A percentile compares a stretch with the other conserved stretches of the same genome.
phyloP scores from a whole-genome alignment of 148 eudicot genomes.

The Drosera capensis region DNA sequence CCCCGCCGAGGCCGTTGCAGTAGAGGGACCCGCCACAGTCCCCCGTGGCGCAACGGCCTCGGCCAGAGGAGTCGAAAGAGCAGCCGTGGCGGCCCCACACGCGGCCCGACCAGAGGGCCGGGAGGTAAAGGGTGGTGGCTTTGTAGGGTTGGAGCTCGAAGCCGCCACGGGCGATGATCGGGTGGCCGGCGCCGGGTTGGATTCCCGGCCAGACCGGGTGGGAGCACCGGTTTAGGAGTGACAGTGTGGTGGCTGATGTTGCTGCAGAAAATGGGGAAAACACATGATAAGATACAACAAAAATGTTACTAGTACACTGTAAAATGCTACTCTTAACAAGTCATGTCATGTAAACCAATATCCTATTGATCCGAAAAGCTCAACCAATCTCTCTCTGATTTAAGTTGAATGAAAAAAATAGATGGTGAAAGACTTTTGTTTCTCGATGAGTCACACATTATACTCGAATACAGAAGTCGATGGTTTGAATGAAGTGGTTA shows the following conservation, averaged over 20 bases:
- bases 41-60: constrained; percentile 75
- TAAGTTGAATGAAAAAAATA: no score
- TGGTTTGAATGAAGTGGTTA: no score
- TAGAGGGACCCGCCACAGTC: constrained; percentile 77
- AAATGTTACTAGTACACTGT: no score
- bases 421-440: no score
- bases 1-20: constrained; percentile 81
- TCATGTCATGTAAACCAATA: no score
- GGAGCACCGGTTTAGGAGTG: constrained; percentile 55
- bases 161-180: constrained; percentile 72
- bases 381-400: no score
- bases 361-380: no score
- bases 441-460: no score
- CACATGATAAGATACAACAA: no score
- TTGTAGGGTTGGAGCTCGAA: constrained; percentile 48
- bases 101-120: constrained; percentile 78
- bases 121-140: constrained; percentile 35
- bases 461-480: no score
- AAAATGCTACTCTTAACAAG: no score
- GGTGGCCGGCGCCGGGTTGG: constrained; percentile 65
- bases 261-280: no score
- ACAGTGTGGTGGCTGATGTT: constrained; percentile 52
- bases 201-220: constrained; percentile 90
- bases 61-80: constrained; percentile 49
- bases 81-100: constrained; percentile 93